Evolutionary conservation across 345 rosid species (phyloP).

Genomic region (Eucalyptus erythrocorys): DNA sequence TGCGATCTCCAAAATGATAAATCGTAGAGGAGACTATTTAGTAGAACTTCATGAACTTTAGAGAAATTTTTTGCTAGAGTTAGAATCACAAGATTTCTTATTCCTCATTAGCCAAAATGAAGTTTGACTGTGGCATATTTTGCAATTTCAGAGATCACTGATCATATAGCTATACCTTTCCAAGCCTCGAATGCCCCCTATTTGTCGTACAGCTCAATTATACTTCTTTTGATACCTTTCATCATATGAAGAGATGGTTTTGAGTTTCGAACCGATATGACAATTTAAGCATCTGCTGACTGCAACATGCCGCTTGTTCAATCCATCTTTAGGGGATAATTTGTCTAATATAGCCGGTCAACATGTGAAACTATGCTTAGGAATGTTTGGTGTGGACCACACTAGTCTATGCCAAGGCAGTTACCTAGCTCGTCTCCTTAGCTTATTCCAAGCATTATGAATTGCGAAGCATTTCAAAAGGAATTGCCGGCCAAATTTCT

Average conservation of each 20-base stretch:
- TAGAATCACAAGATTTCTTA: not conserved
- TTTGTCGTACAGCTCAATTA: not conserved
- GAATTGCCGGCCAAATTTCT: not conserved
- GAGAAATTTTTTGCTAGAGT: not conserved
- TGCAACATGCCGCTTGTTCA: not conserved
- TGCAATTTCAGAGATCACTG: not conserved
- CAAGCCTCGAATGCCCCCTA: not conserved
- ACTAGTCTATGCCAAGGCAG: not conserved
- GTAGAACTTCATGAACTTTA: not conserved
- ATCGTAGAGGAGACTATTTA: not conserved
- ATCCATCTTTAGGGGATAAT: not conserved
- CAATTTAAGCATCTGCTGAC: not conserved
- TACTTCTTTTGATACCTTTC: not conserved
- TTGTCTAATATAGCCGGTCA: not conserved
- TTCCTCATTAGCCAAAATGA: not conserved
- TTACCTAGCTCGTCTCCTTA: not conserved
- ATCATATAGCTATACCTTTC: not conserved
- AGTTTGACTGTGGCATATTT: not conserved
- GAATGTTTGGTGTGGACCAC: not conserved
- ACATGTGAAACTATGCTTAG: not conserved
- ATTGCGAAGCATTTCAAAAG: not conserved
- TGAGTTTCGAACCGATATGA: not conserved
- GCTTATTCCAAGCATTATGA: not conserved
- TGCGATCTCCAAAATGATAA: too few relatives aligned
- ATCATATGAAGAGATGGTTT: not conserved